These are phyloP conservation scores for Poa pratensis DNA, from an alignment of 176 grass and related monocot species.

Conservation along the genomic window DNA sequence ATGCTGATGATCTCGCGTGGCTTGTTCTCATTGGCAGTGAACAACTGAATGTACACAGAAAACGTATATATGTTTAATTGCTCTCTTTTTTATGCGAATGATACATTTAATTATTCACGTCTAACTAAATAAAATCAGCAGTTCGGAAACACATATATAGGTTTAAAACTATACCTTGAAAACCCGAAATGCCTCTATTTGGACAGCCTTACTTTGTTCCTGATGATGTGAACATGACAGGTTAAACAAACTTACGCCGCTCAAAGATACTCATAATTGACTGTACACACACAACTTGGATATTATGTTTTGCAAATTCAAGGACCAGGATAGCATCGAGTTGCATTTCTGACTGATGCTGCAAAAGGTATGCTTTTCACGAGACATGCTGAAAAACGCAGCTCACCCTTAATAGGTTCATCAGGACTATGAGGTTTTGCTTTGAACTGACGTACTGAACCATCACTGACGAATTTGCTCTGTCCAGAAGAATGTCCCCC, in stretches of 20 bases:
- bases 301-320: neutral
- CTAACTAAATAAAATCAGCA: neutral
- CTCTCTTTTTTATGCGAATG: too few species aligned
- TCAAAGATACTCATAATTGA: neutral
- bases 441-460: slow-evolving; percentile 60
- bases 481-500: slow-evolving; percentile 69
- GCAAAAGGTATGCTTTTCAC: neutral
- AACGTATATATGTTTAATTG: neutral
- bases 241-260: neutral
- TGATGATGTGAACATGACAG: slow-evolving; percentile 16
- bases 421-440: slow-evolving; percentile 63
- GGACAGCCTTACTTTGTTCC: slow-evolving; percentile 66
- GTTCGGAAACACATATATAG: neutral
- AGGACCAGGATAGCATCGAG: neutral
- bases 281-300: too few species aligned
- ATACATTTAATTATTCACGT: too few species aligned
- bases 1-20: slow-evolving; percentile 55
- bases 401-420: slow-evolving; percentile 76
- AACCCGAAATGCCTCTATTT: slow-evolving; percentile 67
- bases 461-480: slow-evolving; percentile 57
- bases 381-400: neutral
- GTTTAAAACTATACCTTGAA: slow-evolving; percentile 53
- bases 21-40: slow-evolving; percentile 59
- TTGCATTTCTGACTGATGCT: neutral
- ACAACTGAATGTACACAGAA: slow-evolving; percentile 43